Base-by-base conservation (phyloP, 306 rosid species). In the Vigna hirtella region DNA sequence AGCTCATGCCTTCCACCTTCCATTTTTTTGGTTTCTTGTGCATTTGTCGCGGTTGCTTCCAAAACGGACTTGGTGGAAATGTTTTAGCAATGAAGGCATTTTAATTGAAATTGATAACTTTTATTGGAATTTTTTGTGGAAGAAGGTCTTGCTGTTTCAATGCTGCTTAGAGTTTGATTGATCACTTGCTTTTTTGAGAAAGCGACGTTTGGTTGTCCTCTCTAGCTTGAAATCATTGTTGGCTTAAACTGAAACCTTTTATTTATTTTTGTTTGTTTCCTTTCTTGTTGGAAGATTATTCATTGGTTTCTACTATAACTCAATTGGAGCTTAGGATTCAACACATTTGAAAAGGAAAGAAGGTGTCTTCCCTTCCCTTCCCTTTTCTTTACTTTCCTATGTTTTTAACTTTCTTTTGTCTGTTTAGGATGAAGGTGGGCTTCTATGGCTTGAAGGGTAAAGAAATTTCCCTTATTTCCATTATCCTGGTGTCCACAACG, bases 351-450 rank as follows among this genome's bases (percentile, higher is more conserved):
- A 42, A 10, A 45, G 18, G 53, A 14, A 49, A 80, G 47, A 82
- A 65, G 53, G 53, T 15, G n/a, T 2, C 51, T 65, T 77, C 10
- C 52, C 58, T 65, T 77, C 10, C 52, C 58, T 15, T 50, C 8
- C 17, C 50, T 24, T 14, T 40, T 9, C 42, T 24, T 61, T 43
- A 0, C 43, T 61, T 57, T 43, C 30, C 48, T 22, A 74, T 4
- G 61, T 69, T 55, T 75, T 48, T 73, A 28, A 14, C 42, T 56
- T 49, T 38, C 49, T 45, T 45, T 10, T 82, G 74, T 83, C 70
- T 43, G 26, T 79, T 72, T 76, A 90, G 97, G 89, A 94, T 94
- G 98, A 89, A 92, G 85, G 85, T 74, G 77, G 84, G 88, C 63
- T 85, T 90, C 59, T 66, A 74, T 79, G 91, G 97, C 66, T 80